These are phyloP conservation scores for Eudorina sp. DNA, from an alignment of 139 green algal genomes.

Conservation along the genomic window DNA sequence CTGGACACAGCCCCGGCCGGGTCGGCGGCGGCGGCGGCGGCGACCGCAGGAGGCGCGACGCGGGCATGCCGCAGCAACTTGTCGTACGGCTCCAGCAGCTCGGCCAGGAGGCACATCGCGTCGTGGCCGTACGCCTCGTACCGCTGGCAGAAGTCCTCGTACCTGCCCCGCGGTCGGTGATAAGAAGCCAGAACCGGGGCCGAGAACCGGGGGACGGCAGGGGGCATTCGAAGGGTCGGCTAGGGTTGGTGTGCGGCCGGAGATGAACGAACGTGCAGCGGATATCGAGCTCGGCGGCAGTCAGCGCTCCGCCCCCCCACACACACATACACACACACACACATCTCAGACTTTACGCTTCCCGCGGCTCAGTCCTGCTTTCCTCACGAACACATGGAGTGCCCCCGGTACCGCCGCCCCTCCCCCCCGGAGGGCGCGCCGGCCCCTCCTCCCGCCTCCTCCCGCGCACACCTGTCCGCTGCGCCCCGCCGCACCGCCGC, in stretches of 20 bases:
- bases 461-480: not conserved
- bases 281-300: no score
- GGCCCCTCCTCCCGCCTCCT: not conserved
- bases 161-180: not conserved
- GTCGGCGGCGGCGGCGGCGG: not conserved
- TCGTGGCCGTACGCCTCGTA: slow-evolving; percentile 38
- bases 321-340: no score
- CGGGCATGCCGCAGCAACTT: not conserved
- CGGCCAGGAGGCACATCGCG: slow-evolving; percentile 29
- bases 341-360: no score
- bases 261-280: no score
- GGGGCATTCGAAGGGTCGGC: no score
- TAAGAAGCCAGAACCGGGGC: not conserved
- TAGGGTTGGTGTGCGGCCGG: no score
- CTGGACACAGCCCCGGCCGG: not conserved
- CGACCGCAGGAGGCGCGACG: not conserved
- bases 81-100: not conserved
- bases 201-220: not conserved
- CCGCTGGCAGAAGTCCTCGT: not conserved
- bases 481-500: not conserved
- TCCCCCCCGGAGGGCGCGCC: no score
- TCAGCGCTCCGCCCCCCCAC: no score
- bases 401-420: no score
- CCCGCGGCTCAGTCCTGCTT: no score
- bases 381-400: no score